phyloP scores from a whole-genome alignment of 192 early-diverging fungal species.

The Rhizoclosmatium globosum region DNA sequence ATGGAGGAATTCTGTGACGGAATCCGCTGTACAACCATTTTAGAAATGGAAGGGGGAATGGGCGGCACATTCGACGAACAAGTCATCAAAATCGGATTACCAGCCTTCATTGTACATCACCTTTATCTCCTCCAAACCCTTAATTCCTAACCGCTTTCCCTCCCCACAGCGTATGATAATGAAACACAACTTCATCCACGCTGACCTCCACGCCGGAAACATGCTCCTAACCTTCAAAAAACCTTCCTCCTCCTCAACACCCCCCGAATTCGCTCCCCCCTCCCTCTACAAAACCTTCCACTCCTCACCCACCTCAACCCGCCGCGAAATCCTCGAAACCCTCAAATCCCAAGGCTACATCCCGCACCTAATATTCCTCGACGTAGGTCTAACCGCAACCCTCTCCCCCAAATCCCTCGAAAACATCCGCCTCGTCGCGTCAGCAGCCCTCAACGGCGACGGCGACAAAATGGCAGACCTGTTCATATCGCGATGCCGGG shows the following conservation, averaged over 20 bases:
- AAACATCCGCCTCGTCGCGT: constrained; percentile 92
- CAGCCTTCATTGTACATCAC: constrained; percentile 77
- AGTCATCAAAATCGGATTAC: constrained; percentile 83
- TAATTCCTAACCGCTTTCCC: no score
- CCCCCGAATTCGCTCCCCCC: not conserved
- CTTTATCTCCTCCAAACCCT: no score
- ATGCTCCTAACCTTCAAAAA: constrained; percentile 79
- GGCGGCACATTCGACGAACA: constrained; percentile 71
- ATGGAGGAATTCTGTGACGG: constrained; percentile 85
- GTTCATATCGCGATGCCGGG: constrained; percentile 86
- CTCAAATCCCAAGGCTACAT: constrained; percentile 65
- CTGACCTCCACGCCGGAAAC: constrained; percentile 83
- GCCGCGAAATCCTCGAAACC: not conserved
- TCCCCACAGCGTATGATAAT: constrained; percentile 82
- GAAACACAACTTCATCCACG: constrained; percentile 27
- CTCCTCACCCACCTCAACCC: not conserved
- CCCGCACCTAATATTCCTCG: constrained; percentile 84
- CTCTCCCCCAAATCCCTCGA: constrained; percentile 74
- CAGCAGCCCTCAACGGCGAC: constrained; percentile 84
- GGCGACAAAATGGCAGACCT: constrained; percentile 79
- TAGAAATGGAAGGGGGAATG: constrained; percentile 59
- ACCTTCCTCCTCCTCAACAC: not conserved
- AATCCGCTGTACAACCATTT: constrained; percentile 75
- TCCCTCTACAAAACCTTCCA: not conserved
- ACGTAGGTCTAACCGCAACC: constrained; percentile 84